Conservation (phyloP, 108 stramenopile species). For the Mediolabrus comicus region DNA sequence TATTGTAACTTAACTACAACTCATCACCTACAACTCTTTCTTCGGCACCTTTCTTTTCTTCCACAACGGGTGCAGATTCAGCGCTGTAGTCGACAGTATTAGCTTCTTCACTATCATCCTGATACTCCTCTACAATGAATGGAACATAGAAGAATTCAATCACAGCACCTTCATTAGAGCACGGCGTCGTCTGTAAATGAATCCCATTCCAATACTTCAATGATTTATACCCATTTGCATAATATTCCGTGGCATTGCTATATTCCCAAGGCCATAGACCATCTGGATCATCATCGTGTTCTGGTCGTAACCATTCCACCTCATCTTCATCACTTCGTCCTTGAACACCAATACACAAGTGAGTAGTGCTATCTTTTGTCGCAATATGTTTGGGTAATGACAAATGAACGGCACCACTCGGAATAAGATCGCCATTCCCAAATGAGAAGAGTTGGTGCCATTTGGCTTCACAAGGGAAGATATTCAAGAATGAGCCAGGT, state of each 20-base stretch:
- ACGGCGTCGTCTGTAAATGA: constrained; percentile 69
- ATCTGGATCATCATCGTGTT: constrained; percentile 33
- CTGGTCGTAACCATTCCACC: constrained; percentile 55
- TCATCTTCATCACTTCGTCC: constrained; percentile 70
- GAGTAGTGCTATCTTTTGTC: constrained; percentile 43
- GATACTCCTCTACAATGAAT: constrained; percentile 59
- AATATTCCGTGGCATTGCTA: constrained; percentile 31
- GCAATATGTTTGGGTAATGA: constrained; percentile 62
- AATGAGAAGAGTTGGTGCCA: constrained; percentile 89
- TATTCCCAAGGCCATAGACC: constrained; percentile 38
- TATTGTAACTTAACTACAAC: background rate
- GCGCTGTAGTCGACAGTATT: no score
- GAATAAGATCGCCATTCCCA: constrained; percentile 73
- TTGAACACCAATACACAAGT: constrained; percentile 73
- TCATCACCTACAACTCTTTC: background rate
- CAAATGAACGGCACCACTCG: constrained; percentile 61
- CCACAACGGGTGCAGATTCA: no score
- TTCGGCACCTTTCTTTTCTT: background rate
- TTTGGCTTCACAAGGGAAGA: constrained; percentile 74
- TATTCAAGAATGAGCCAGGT: constrained; percentile 71
- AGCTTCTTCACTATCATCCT: constrained; percentile 19
- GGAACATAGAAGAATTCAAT: constrained; percentile 81
- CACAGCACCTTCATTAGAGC: constrained; percentile 73
- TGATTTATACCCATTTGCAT: constrained; percentile 38
- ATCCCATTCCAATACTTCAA: constrained; percentile 60